Base-by-base conservation (phyloP, 495 filamentous ascomycete genomes). In the Trichoderma orchidacearum region DNA sequence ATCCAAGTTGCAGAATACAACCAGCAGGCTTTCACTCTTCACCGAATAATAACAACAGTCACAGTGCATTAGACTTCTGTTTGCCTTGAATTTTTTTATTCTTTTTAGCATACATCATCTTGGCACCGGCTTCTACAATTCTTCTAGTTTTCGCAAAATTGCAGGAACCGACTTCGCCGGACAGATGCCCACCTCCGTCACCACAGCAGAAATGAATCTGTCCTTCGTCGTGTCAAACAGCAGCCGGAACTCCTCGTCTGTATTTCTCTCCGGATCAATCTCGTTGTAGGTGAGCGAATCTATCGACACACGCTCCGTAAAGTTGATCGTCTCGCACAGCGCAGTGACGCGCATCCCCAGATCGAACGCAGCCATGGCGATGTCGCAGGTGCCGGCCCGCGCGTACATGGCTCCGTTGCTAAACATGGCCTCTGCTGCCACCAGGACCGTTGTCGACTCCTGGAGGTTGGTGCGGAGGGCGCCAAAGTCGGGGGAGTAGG, bases 141-240 rank as follows among this genome's bases (percentile, higher is more conserved):
- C 75, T 57, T 78, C 75, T 57, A 73, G 70, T 64, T 72, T 78
- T 58, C 73, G 64, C 57, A 78, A 62, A 57, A 76, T 64, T 32
- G 71, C 67, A 28, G 84, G 76, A 17, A 96, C 90, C 12, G 89
- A 89, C 59, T 85, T 90, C 2, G 92, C 89, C 30, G 91, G 87
- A 60, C 95, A 76, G 58, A 80, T 86, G 34, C 92, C 93, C 74
- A 89, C 85, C 71, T 98, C 93, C 2, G 90, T 96, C 25, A 97
- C 80, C 25, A 97, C 84, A 72, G 90, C 86, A 30, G 87, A 82
- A 51, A 97, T 84, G 60, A 87, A 92, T 58, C 89, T 85, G 4
- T 86, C 87, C n/a, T 87, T 89, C 11, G 93, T 97, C 35, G 92
- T 89, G 71, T 98, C 93, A 62, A 90, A 96, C 78, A 96, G 80